Evolutionary conservation across 2,329 filamentous ascomycete species (phyloP), one percentile per base, ranked within the genome.

Genomic region (Claviceps sp.): DNA sequence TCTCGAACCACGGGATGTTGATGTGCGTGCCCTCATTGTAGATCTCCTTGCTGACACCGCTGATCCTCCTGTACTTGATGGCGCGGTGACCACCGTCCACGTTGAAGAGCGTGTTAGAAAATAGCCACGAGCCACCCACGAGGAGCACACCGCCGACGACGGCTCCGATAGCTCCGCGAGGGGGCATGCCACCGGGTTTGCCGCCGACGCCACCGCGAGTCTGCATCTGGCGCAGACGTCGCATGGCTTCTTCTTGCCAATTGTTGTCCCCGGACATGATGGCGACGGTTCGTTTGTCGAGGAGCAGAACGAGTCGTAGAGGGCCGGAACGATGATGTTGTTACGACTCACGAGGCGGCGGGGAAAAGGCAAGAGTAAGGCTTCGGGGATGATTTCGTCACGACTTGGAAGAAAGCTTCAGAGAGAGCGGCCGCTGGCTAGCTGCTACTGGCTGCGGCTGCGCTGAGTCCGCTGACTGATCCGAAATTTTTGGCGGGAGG

Each of bases 51-150:
- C 87, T 85, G 52, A 98, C 91, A 76, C 93, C 93, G 63, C 82
- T 87, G 70, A 95, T 64, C 68, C 90, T 85, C 62, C 85, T 89
- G 75, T 98, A 98, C 72, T 98, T 98, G 79, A 98, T 98, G 59
- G 93, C 93, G 66, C 93, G 85, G 71, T 97, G 93, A 73, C 93
- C 93, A 84, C 93, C 93, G 66, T 98, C 93, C 62, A 98, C 93
- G 73, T 85, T 85, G 74, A 85, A 85, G 5, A 85, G 73, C 45
- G 81, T 77, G 66, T 82, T 78, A 61, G 77, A 73, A 57, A 82
- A 61, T 58, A 81, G 56, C 60, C 76, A 64, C 52, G 71, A 66
- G 46, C 74, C 77, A 53, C 74, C 75, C 16, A 69, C 70, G 44
- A 78, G 61, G 36, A 79, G 60, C 18, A 67, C 59, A 20, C 72